Conservation (phyloP, 768 basidiomycete genomes). For the Lactarius hatsudake region DNA sequence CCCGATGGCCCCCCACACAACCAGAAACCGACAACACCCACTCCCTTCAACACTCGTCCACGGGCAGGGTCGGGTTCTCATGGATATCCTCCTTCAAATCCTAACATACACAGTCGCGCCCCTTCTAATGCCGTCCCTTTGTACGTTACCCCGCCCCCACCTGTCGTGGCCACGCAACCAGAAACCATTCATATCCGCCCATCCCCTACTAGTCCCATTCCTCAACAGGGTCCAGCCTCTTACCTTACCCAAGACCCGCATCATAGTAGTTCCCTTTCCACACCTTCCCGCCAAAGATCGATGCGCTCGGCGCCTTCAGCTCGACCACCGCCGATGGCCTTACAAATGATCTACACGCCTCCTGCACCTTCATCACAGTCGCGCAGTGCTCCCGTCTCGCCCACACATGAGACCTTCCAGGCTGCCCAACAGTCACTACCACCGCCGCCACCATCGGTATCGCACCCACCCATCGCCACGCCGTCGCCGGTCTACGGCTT, state of each 20-base stretch:
- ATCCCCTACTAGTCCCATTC: conserved; percentile 13
- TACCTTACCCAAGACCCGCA: conserved; percentile 11
- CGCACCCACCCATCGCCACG: conserved; percentile 1
- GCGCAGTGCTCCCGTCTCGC: conserved; percentile 20
- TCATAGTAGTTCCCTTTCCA: conserved; percentile 3
- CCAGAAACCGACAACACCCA: conserved; percentile 3
- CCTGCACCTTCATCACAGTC: conserved; percentile 17
- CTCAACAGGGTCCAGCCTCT: not conserved
- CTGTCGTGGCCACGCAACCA: conserved; percentile 17
- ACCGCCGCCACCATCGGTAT: not conserved
- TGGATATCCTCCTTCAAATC: conserved; percentile 26
- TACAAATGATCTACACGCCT: conserved; percentile 27
- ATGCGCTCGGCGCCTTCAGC: conserved; percentile 19
- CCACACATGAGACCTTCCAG: conserved; percentile 8
- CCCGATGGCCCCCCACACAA: conserved; percentile 8
- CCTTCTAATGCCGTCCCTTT: conserved; percentile 17
- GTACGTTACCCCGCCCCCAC: conserved; percentile 21
- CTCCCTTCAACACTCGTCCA: conserved; percentile 8
- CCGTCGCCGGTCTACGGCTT: conserved; percentile 22
- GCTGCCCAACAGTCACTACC: conserved; percentile 9
- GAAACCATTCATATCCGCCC: conserved; percentile 27
- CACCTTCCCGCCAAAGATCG: conserved; percentile 14
- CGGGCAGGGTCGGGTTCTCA: conserved; percentile 14
- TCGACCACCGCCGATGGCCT: conserved; percentile 4
- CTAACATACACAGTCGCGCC: conserved; percentile 20